phyloP scores from a whole-genome alignment of 2,329 filamentous ascomycete species.

The Fusarium torreyae region DNA sequence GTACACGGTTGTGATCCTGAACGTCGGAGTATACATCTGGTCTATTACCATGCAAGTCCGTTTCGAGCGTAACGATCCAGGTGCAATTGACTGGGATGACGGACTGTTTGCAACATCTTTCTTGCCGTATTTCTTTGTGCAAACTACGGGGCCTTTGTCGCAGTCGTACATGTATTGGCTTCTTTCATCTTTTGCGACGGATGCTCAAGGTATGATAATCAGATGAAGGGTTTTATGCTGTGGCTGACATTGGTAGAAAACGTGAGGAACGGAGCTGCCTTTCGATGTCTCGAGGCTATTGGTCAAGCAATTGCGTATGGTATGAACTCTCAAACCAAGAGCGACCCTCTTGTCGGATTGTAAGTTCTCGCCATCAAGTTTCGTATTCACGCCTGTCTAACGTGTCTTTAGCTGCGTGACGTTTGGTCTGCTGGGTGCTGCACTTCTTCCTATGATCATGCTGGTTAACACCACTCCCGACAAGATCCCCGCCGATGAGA shows the following conservation, averaged over 20 bases:
- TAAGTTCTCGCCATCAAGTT: accelerated
- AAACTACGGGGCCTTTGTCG: constrained; percentile 13
- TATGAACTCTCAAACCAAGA: constrained; percentile 28
- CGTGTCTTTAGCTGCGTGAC: background rate
- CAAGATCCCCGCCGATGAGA: constrained; percentile 23
- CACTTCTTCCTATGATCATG: constrained; percentile 26
- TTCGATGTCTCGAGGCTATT: constrained; percentile 15
- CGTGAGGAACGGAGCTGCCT: constrained; percentile 16
- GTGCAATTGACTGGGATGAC: constrained; percentile 21
- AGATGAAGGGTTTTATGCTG: accelerated
- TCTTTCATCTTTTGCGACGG: constrained; percentile 16
- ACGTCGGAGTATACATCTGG: constrained; percentile 21
- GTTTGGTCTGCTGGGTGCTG: constrained; percentile 3
- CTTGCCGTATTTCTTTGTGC: constrained; percentile 21
- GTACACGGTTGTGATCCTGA: constrained; percentile 12
- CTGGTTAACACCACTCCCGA: constrained; percentile 23
- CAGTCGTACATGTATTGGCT: constrained; percentile 32
- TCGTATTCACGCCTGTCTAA: accelerated
- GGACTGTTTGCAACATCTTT: background rate
- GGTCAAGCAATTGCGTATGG: constrained; percentile 24
- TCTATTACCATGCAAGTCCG: constrained; percentile 22
- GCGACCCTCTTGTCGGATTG: constrained; percentile 15
- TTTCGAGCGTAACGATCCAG: constrained; percentile 1
- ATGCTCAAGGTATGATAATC: constrained; percentile 11
- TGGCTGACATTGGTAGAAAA: background rate